phyloP scores from a whole-genome alignment of 2,329 filamentous ascomycete genomes.

The Chaetothyriales sp. region DNA sequence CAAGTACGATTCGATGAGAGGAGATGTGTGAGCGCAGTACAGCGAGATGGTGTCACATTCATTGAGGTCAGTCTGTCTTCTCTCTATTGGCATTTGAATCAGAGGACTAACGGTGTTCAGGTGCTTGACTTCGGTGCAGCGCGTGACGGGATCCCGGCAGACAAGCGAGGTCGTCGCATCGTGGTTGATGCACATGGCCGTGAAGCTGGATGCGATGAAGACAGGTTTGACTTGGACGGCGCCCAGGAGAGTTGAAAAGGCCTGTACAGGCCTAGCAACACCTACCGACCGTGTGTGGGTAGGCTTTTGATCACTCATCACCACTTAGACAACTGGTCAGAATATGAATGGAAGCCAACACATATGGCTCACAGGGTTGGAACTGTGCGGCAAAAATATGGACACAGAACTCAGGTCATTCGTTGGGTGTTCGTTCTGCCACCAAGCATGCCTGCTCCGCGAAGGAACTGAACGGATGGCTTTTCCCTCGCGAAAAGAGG shows the following conservation, averaged over 20 bases:
- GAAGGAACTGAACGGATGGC: neutral
- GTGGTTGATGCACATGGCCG: conserved; percentile 30
- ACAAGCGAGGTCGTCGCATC: conserved; percentile 65
- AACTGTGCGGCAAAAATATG: neutral
- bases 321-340: neutral
- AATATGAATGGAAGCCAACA: neutral
- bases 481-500: neutral
- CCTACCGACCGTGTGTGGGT: neutral
- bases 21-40: conserved; percentile 88
- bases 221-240: conserved; percentile 9
- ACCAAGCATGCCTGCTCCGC: neutral
- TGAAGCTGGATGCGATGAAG: conserved; percentile 19
- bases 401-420: neutral
- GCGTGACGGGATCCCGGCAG: conserved; percentile 66
- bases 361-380: neutral
- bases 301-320: neutral
- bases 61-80: conserved; percentile 55
- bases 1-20: conserved; percentile 96
- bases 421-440: neutral
- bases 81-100: conserved; percentile 1
- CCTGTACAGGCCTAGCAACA: neutral
- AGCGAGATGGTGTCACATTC: conserved; percentile 81
- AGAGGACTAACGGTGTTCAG: conserved; percentile 33
- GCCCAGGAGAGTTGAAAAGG: neutral
- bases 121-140: conserved; percentile 94